Base-by-base conservation (phyloP, 352 stramenopile genomes). In the Phytopythium vexans region DNA sequence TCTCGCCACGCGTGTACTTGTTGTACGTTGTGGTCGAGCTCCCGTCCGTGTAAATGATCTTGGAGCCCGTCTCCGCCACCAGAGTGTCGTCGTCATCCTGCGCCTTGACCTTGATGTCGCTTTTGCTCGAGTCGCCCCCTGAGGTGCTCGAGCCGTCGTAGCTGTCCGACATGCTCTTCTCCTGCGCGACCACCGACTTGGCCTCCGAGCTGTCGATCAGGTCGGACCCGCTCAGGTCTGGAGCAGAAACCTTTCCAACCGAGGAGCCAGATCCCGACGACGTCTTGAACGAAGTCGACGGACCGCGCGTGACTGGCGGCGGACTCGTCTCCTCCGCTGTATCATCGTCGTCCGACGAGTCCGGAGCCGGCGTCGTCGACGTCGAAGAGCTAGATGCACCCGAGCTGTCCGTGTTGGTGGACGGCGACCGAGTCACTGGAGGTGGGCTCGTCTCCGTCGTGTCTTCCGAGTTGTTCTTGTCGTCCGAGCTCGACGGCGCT, bases 21-120 rank as follows among this genome's bases (percentile, higher is more conserved):
- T 69, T 56, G 39, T 72, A 77, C 3, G 68, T 77, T 33, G 52
- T 70, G 36, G 60, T 47, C 34, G 52, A 62, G 44, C 56, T 75
- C 44, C 69, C 69, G 45, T 75, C 66, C 3, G 60, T 64, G 45
- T 74, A 76, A 21, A 63, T 43, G 21, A 72, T 74, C 21, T 52
- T 66, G 39, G 63, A 68, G 35, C 60, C 59, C 8, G 60, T 73
- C 31, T 77, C 58, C 12, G 58, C 55, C 6, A 70, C 56, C 27
- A 72, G 27, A 47, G 60, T 45, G 52, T 68, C 58, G 44, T 64
- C 49, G 31, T 63, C 52, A 32, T 54, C 42, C n/a, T 74, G 54
- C 31, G 41, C 39, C 37, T 34, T 27, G 37, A 54, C 41, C 8
- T 61, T 62, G 21, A 48, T 56, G 27, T 62, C 43, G 40, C 33